Evolutionary conservation across 148 eudicot species (phyloP), one percentile per base, ranked within the genome.

Genomic region (Heliosperma pusillum): DNA sequence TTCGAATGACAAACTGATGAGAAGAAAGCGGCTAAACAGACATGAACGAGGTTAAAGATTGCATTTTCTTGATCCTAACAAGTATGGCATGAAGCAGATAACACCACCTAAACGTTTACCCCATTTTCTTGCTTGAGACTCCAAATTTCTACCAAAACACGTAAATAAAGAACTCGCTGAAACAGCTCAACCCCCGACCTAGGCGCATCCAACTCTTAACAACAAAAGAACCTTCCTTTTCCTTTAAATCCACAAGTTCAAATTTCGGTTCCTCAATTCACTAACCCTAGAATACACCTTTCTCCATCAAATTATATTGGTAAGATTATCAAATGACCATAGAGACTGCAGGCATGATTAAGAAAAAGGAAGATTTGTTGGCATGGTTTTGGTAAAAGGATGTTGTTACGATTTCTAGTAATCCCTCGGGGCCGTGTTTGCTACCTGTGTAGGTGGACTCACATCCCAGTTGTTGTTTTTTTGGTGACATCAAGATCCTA

Each of bases 261-360:
- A 66, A 66, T 19, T 19, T 33, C n/a, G 4, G 10, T 10, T 66
- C 19, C 45, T n/a, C 45, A 66, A 33, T 33, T 66, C 11, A 8
- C 50, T 57, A 33, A 16, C 25, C 50, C 47, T 30, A 67, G 26
- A n/a, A 67, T 20, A 19, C 29, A 30, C 26, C 6, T 9, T 67
- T 40, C 70, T 42, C 52, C 50, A 66, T 66, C 20, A 66, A 36
- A 21, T 63, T n/a, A n/a, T n/a, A n/a, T n/a, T n/a, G n/a, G n/a
- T n/a, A n/a, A n/a, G n/a, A n/a, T n/a, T n/a, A n/a, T n/a, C n/a
- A n/a, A n/a, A n/a, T n/a, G n/a, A n/a, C n/a, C n/a, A n/a, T n/a
- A n/a, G n/a, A n/a, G n/a, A n/a, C n/a, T n/a, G n/a, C n/a, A n/a
- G n/a, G n/a, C n/a, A n/a, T n/a, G n/a, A n/a, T n/a, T n/a, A n/a